Evolutionary conservation across 1,284 basidiomycete species (phyloP).

Genomic region (Microbotryum lychnidis-dioicae): DNA sequence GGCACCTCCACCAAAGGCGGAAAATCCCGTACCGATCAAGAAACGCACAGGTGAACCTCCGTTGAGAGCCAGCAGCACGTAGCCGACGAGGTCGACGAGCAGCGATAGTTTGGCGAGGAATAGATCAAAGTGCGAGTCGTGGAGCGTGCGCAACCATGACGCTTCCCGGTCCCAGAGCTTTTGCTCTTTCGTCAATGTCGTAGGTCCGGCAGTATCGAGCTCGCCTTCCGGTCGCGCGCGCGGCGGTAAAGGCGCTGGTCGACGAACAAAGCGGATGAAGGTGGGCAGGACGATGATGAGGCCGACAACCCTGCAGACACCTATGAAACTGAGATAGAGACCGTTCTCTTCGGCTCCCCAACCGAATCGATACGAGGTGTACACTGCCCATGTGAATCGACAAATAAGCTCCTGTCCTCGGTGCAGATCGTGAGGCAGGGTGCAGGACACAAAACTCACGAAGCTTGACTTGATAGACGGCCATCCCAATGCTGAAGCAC

Average conservation of each 20-base stretch:
- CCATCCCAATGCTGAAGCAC: constrained; percentile 12
- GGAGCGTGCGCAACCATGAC: constrained; percentile 24
- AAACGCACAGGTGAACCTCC: constrained; percentile 40
- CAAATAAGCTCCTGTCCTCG: constrained; percentile 1
- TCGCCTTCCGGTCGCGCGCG: constrained; percentile 5
- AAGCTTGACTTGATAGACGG: constrained; percentile 21
- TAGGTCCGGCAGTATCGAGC: background rate
- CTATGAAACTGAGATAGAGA: constrained; percentile 27
- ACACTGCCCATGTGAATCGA: constrained; percentile 7
- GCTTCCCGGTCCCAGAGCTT: constrained; percentile 25
- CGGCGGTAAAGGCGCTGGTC: constrained; percentile 8
- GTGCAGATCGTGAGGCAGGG: background rate
- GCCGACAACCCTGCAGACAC: constrained; percentile 25
- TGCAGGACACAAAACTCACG: constrained; percentile 1
- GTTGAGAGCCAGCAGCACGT: constrained; percentile 8
- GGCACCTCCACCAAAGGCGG: constrained; percentile 54
- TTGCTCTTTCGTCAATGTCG: background rate
- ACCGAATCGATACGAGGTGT: constrained; percentile 23
- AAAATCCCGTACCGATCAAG: constrained; percentile 46
- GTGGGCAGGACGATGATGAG: constrained; percentile 29
- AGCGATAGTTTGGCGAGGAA: constrained; percentile 21
- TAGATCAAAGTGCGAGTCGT: constrained; percentile 32
- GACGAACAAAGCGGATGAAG: constrained; percentile 17
- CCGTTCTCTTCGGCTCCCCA: constrained; percentile 27
- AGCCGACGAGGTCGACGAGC: constrained; percentile 20